Evolutionary conservation across 106 monocot genomes (phyloP).

Genomic region (Xerophyta viscosa): DNA sequence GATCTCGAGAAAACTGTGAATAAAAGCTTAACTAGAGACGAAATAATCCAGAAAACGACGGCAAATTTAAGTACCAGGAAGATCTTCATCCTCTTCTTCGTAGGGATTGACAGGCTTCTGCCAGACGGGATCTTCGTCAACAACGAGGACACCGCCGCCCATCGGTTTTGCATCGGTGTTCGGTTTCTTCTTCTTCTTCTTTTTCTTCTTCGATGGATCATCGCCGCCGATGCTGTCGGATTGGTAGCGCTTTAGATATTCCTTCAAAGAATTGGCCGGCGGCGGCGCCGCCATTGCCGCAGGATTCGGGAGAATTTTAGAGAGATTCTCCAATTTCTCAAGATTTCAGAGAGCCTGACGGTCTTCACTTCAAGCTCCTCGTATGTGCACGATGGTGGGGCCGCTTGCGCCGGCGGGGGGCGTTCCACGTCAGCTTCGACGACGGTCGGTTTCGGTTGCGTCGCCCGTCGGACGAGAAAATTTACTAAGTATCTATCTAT

Average conservation of each 20-base stretch:
- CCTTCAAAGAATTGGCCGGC: conserved; percentile 55
- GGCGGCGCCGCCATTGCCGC: conserved; percentile 19
- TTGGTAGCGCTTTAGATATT: conserved; percentile 81
- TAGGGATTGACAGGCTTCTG: conserved; percentile 52
- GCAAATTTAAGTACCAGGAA: conserved; percentile 26
- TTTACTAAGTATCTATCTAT: no score
- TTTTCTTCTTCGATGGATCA: conserved; percentile 45
- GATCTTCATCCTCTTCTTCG: conserved; percentile 39
- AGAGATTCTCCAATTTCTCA: no score
- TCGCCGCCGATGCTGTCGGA: conserved; percentile 22
- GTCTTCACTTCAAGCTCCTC: no score
- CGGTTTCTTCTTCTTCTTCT: conserved; percentile 45
- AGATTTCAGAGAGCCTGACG: no score
- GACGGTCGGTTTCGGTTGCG: no score
- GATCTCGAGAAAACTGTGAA: no score
- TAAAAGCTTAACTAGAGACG: neutral
- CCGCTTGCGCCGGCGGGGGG: no score
- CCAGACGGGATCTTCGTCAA: conserved; percentile 93
- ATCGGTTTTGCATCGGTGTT: conserved; percentile 1
- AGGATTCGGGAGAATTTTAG: no score
- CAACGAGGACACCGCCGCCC: conserved; percentile 55
- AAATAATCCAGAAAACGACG: neutral
- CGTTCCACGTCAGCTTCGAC: no score
- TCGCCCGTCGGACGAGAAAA: no score
- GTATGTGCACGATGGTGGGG: no score